Conservation (phyloP, 108 stramenopile genomes). For the Nitzschia sp. region DNA sequence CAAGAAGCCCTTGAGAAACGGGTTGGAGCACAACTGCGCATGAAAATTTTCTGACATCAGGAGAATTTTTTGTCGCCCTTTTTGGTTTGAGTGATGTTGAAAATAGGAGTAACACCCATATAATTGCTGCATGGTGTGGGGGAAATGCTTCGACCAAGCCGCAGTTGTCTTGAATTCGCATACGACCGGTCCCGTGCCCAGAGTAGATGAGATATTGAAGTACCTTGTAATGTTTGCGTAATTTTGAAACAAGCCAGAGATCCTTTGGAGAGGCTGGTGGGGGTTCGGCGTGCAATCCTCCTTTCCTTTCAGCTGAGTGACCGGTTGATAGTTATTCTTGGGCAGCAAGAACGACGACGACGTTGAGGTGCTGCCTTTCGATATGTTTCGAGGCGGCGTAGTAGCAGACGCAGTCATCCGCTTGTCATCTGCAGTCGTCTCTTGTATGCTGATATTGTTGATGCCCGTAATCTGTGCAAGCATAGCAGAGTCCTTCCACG, state of each 20-base stretch:
- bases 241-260: neutral
- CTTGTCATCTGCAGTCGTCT: too few relatives aligned
- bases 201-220: neutral
- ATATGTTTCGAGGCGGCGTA: too few relatives aligned
- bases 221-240: neutral
- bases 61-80: neutral
- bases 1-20: conserved; percentile 35
- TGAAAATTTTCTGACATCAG: neutral
- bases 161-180: conserved; percentile 5
- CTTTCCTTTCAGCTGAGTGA: neutral
- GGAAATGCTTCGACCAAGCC: conserved; percentile 29
- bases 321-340: neutral
- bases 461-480: neutral
- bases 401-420: too few relatives aligned
- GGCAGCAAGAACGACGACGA: neutral
- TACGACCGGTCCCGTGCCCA: neutral
- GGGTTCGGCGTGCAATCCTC: neutral
- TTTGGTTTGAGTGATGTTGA: conserved; percentile 7
- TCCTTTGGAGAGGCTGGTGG: neutral
- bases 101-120: conserved; percentile 41
- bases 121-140: conserved; percentile 51
- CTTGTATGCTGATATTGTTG: neutral
- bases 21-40: conserved; percentile 8
- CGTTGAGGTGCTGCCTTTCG: neutral
- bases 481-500: neutral